Evolutionary conservation across 2,329 filamentous ascomycete genomes (phyloP).

Genomic region (Pseudopyricularia cyperi): DNA sequence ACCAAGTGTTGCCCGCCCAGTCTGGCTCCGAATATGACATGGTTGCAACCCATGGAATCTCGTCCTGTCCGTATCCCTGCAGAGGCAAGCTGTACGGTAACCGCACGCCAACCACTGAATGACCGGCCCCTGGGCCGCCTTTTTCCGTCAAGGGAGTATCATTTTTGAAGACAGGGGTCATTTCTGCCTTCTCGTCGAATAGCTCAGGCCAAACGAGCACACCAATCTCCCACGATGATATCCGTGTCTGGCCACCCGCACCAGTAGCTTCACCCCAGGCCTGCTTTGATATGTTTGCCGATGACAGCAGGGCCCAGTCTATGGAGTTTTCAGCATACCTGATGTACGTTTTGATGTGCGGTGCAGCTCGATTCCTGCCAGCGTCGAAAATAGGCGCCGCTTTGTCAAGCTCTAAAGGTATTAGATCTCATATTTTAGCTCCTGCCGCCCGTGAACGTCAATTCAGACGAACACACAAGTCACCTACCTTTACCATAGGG

Average conservation of each 20-base stretch:
- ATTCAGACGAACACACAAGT: neutral
- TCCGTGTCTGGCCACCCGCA: slow-evolving; percentile 46
- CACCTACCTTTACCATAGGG: slow-evolving; percentile 18
- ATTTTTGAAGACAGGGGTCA: slow-evolving; percentile 55
- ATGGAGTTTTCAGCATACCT: slow-evolving; percentile 45
- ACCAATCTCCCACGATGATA: slow-evolving; percentile 75
- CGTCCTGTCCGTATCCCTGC: slow-evolving; percentile 45
- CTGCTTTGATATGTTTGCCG: slow-evolving; percentile 84
- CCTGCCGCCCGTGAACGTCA: neutral
- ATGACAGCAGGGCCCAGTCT: slow-evolving; percentile 78
- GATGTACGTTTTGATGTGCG: slow-evolving; percentile 84
- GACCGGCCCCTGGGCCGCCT: slow-evolving; percentile 7
- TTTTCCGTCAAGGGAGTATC: slow-evolving; percentile 33
- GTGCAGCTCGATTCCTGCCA: slow-evolving; percentile 57
- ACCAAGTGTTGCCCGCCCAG: slow-evolving; percentile 35
- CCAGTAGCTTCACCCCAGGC: slow-evolving; percentile 65
- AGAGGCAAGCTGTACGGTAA: slow-evolving; percentile 78
- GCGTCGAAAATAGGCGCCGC: slow-evolving; percentile 26
- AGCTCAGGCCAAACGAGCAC: slow-evolving; percentile 69
- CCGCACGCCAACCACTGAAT: slow-evolving; percentile 49
- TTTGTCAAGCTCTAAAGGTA: slow-evolving; percentile 14
- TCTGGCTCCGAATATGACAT: slow-evolving; percentile 47
- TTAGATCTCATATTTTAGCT: neutral
- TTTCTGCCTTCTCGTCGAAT: slow-evolving; percentile 33
- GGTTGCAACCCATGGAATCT: slow-evolving; percentile 68